A percentile compares a stretch with the other conserved stretches of the same genome.
phyloP scores from a whole-genome alignment of 2,329 filamentous ascomycete species.

The Colletotrichum orchidophilum region DNA sequence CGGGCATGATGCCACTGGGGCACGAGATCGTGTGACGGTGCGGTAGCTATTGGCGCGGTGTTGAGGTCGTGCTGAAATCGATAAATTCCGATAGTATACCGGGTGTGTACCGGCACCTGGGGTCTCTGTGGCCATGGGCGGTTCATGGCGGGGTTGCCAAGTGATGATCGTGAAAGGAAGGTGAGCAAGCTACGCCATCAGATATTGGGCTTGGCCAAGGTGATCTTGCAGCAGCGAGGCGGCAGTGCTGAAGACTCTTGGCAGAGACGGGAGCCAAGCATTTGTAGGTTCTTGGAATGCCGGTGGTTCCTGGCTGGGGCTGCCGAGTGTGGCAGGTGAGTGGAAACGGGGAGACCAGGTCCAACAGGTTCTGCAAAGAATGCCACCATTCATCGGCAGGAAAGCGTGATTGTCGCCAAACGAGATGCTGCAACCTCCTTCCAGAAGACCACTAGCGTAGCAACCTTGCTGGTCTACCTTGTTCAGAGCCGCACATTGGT shows the following conservation, averaged over 20 bases:
- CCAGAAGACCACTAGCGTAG: not conserved
- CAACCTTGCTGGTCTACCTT: too few relatives aligned
- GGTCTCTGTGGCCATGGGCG: not conserved
- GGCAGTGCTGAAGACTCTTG: not conserved
- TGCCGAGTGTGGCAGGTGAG: not conserved
- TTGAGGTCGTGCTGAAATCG: too few relatives aligned
- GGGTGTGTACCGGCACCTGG: not conserved
- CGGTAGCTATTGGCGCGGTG: not conserved
- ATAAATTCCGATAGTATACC: not conserved
- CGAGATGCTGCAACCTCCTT: not conserved
- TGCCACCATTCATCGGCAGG: not conserved
- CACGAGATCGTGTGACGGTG: not conserved
- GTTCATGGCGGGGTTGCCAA: not conserved
- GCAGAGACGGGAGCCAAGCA: not conserved
- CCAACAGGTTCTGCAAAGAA: not conserved
- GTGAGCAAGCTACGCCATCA: not conserved
- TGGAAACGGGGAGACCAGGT: not conserved
- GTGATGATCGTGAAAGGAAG: conserved; percentile 7
- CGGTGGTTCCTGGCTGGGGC: not conserved
- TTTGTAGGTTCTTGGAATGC: not conserved
- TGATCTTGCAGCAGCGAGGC: not conserved
- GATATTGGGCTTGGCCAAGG: conserved; percentile 2
- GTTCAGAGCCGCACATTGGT: conserved; percentile 13
- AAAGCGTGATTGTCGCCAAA: not conserved
- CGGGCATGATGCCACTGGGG: not conserved